Base-by-base conservation (phyloP, 805 yeast genomes). In the Scheffersomyces coipomensis region DNA sequence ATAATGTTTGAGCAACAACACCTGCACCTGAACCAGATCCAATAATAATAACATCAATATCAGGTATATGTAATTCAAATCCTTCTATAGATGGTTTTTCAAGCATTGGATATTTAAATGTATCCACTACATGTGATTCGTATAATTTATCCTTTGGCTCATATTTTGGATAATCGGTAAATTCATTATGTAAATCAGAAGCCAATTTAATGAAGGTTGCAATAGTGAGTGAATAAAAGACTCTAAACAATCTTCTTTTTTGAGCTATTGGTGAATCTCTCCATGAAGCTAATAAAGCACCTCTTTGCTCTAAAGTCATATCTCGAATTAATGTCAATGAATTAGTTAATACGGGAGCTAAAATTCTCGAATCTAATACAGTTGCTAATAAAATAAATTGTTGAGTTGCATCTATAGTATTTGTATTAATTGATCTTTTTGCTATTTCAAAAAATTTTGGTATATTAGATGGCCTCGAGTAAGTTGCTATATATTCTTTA, bases 1-100 rank as follows among this genome's bases (percentile, higher is more conserved):
- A 54, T 29, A 77, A 62, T 1, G 73, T 62, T 34, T 68, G 67
- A 4, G 79, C 81, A 0, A 64, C 73, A 0, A 76, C 81, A 5
- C 80, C 79, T 1, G 78, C 77, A 5, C 79, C 76, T 10, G 73
- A 53, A 1, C 83, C 83, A 4, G 78, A 71, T 3, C 83, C 82
- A 29, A 76, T 60, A 27, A 77, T 63, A 10, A 72, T 54, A 3
- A 59, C 78, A 42, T 76, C 80, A 22, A 66, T 46, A n/a, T 62
- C 53, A 5, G 70, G 67, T 32, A 68, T 37, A 38, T 60, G 55
- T 27, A 68, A 54, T 41, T 64, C 71, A 4, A 46, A 34, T 12
- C 54, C 55, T 8, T 62, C 56, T 10, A 47, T 36, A 1, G 30
- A 43, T 7, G 71, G 72, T 25, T 63, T 55, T 1, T 48, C 56